Evolutionary conservation across 2,329 filamentous ascomycete genomes (phyloP).

Genomic region (Cladophialophora bantiana): DNA sequence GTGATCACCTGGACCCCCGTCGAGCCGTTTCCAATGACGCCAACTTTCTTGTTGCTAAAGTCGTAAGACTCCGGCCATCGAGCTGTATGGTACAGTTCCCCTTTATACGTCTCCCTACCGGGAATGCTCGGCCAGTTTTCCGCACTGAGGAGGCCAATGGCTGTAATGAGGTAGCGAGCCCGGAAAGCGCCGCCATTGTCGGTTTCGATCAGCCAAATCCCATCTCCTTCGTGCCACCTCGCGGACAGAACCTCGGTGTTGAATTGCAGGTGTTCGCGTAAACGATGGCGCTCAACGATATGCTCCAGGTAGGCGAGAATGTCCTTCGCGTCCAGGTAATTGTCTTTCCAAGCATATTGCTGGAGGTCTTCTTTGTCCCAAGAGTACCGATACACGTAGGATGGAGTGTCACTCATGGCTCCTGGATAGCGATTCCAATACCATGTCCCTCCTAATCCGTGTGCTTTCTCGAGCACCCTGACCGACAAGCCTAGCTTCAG

Average conservation of each 20-base stretch:
- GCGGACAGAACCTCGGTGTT: conserved; percentile 48
- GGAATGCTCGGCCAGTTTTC: conserved; percentile 66
- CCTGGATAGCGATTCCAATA: conserved; percentile 50
- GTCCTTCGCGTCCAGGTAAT: conserved; percentile 48
- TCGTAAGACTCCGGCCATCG: conserved; percentile 64
- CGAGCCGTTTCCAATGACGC: conserved; percentile 69
- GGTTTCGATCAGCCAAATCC: conserved; percentile 54
- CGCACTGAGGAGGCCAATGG: conserved; percentile 62
- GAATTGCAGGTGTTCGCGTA: conserved; percentile 51
- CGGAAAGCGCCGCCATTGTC: conserved; percentile 47
- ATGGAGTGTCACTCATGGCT: conserved; percentile 51
- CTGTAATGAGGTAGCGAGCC: conserved; percentile 54
- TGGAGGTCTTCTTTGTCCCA: conserved; percentile 55
- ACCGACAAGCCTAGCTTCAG: conserved; percentile 58
- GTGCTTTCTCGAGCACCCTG: conserved; percentile 58
- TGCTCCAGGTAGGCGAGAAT: conserved; percentile 56
- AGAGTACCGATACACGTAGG: conserved; percentile 57
- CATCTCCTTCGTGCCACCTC: conserved; percentile 45
- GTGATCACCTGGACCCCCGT: conserved; percentile 68
- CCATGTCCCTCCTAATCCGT: conserved; percentile 47
- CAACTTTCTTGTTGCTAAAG: conserved; percentile 65
- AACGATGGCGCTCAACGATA: conserved; percentile 51
- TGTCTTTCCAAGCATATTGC: conserved; percentile 40
- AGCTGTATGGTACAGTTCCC: conserved; percentile 65
- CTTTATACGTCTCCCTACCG: conserved; percentile 65